Base-by-base conservation (phyloP, 805 yeast genomes). In the Nakazawaea ernobii region DNA sequence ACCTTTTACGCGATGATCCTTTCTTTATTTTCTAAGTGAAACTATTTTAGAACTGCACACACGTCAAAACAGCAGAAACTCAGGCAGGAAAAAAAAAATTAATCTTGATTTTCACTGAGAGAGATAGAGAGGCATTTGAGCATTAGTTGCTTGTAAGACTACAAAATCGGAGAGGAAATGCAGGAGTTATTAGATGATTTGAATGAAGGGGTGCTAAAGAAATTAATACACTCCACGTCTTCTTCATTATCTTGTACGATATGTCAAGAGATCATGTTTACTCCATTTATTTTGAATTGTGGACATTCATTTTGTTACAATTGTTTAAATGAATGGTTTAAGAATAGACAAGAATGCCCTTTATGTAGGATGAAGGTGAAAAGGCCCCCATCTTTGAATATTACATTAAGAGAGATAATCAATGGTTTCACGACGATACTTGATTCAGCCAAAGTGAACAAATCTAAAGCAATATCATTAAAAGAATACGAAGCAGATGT, bases 231-330 rank as follows among this genome's bases (percentile, higher is more conserved):
- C 13, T 35, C 32, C 8, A 26, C 63, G 41, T 41, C 60, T 30
- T 47, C 61, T 29, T 57, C 63, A 6, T 49, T 75, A 35, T 75
- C 70, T 51, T 86, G 94, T 58, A 71, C 84, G 6, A 73, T 86
- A 9, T 86, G 94, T 57, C 80, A 82, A 32, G 92, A 85, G 45
- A 63, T 75, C 43, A 79, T 85, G 84, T 74, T 71, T 52, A 74
- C 75, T 2, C 92, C 94, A 1, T 77, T 80, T 55, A 67, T 78
- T 55, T 68, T 80, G 0, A 61, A 69, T 10, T 86, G 94, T 65
- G 92, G 92, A 2, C 94, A 86, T 59, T 76, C 84, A 29, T 84
- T 79, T 55, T 86, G 92, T 61, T 85, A 85, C 58, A 75, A 67
- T 43, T 78, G 92, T 59, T 59, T 84, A n/a, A 65, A 68, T 15